A percentile compares a stretch with the other conserved stretches of the same genome.
phyloP scores from a whole-genome alignment of 257 asterid genomes.

The Ocimum tenuiflorum region DNA sequence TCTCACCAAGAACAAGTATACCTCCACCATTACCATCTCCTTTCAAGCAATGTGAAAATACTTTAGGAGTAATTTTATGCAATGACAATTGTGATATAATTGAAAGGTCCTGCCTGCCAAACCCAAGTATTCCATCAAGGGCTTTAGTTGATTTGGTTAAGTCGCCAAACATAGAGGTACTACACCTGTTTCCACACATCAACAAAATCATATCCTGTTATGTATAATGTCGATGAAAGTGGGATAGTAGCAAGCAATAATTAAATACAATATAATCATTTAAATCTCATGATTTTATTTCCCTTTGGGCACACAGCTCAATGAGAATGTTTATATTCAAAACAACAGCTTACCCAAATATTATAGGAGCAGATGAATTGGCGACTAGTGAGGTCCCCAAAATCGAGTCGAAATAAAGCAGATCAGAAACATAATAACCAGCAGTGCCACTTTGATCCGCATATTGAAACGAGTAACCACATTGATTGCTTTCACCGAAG shows the following conservation, averaged over 20 bases:
- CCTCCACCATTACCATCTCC: constrained; percentile 93
- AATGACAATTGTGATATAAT: constrained; percentile 79
- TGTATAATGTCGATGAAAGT: background rate
- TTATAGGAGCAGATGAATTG: constrained; percentile 80
- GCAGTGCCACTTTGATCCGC: constrained; percentile 93
- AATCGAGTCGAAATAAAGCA: constrained; percentile 63
- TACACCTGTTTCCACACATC: constrained; percentile 56
- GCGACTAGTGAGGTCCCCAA: constrained; percentile 56
- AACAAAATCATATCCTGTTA: background rate
- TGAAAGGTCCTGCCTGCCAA: constrained; percentile 73
- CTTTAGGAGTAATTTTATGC: constrained; percentile 66
- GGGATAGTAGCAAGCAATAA: background rate
- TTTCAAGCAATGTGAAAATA: constrained; percentile 83
- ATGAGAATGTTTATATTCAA: background rate
- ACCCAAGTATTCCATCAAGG: constrained; percentile 86
- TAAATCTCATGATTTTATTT: background rate
- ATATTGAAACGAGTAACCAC: constrained; percentile 73
- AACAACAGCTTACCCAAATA: constrained; percentile 64
- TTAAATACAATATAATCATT: background rate
- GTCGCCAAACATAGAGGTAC: constrained; percentile 72
- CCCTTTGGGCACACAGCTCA: background rate
- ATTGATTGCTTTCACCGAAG: constrained; percentile 49
- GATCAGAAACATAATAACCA: constrained; percentile 71
- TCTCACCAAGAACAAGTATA: constrained; percentile 85
- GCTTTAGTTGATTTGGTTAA: constrained; percentile 78